phyloP scores from a whole-genome alignment of 176 grass and related monocot genomes.

The Oryza glaberrima region DNA sequence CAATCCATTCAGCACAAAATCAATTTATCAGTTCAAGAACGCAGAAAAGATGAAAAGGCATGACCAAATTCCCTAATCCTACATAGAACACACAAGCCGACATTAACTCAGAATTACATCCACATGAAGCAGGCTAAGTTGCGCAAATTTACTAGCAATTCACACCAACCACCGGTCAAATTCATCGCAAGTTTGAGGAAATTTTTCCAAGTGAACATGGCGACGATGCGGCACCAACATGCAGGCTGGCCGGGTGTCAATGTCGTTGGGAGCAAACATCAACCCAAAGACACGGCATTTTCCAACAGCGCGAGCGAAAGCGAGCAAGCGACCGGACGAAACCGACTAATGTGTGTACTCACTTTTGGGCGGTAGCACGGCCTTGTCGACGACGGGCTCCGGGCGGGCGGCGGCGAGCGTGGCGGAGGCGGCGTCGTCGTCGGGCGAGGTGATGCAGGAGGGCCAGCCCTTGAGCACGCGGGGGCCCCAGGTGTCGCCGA shows the following conservation, averaged over 20 bases:
- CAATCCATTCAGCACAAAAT: neutral
- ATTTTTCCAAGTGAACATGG: neutral
- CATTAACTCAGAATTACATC: neutral
- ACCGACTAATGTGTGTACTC: conserved; percentile 29
- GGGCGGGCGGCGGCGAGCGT: neutral
- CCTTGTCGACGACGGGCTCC: conserved; percentile 49
- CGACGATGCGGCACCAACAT: conserved; percentile 40
- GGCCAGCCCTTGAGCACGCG: conserved; percentile 79
- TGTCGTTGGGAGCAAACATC: conserved; percentile 36
- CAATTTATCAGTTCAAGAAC: neutral
- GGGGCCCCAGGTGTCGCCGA: conserved; percentile 75
- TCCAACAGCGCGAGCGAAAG: conserved; percentile 21
- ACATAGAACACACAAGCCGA: neutral
- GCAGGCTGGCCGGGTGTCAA: conserved; percentile 40
- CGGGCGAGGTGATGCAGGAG: conserved; percentile 59
- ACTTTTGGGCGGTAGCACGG: conserved; percentile 70
- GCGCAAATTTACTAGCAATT: neutral
- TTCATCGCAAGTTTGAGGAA: conserved; percentile 4
- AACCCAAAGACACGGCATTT: conserved; percentile 15
- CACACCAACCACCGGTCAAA: conserved; percentile 27
- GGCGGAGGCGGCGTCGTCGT: conserved; percentile 15
- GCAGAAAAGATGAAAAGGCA: neutral
- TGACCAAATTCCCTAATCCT: neutral
- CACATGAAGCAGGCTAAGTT: neutral
- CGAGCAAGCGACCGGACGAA: conserved; percentile 7